Evolutionary conservation across 352 stramenopile genomes (phyloP).

Genomic region (Globisporangium abappressorium): DNA sequence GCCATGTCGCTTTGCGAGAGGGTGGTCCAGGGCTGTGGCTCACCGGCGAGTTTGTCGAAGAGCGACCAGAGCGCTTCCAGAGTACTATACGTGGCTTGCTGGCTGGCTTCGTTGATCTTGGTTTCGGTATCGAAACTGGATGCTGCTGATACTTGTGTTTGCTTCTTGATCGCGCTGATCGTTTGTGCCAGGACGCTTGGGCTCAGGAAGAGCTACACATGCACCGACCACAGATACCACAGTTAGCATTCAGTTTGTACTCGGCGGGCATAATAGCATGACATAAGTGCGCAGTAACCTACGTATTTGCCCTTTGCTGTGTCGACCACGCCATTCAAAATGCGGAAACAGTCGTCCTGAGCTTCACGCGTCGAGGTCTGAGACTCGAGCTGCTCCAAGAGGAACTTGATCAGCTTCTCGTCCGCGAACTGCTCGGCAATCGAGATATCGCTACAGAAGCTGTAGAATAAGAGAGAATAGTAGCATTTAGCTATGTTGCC

Average conservation of each 20-base stretch:
- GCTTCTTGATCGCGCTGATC: constrained; percentile 50
- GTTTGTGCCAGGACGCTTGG: constrained; percentile 40
- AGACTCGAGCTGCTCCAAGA: constrained; percentile 47
- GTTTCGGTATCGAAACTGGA: constrained; percentile 4
- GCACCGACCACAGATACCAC: constrained; percentile 4
- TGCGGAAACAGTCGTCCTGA: constrained; percentile 48
- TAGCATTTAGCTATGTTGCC: not conserved
- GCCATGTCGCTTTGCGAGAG: constrained; percentile 57
- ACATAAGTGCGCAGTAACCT: not conserved
- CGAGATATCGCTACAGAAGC: constrained; percentile 57
- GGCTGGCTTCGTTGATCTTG: constrained; percentile 19
- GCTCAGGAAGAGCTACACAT: constrained; percentile 41
- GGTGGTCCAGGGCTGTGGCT: constrained; percentile 37
- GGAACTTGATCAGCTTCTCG: constrained; percentile 55
- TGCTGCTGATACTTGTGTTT: constrained; percentile 8
- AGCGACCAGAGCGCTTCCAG: constrained; percentile 50
- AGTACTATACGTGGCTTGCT: constrained; percentile 7
- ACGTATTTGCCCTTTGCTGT: constrained; percentile 51
- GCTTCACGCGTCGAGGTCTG: constrained; percentile 23
- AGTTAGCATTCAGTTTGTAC: constrained; percentile 15
- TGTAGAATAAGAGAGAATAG: constrained; percentile 17
- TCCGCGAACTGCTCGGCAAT: constrained; percentile 58
- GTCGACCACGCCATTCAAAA: constrained; percentile 38
- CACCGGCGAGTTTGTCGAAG: constrained; percentile 34
- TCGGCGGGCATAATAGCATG: no score